A percentile compares a stretch with the other conserved stretches of the same genome.
Conservation (phyloP, 2,329 filamentous ascomycete species). For the Madurella mycetomatis region DNA sequence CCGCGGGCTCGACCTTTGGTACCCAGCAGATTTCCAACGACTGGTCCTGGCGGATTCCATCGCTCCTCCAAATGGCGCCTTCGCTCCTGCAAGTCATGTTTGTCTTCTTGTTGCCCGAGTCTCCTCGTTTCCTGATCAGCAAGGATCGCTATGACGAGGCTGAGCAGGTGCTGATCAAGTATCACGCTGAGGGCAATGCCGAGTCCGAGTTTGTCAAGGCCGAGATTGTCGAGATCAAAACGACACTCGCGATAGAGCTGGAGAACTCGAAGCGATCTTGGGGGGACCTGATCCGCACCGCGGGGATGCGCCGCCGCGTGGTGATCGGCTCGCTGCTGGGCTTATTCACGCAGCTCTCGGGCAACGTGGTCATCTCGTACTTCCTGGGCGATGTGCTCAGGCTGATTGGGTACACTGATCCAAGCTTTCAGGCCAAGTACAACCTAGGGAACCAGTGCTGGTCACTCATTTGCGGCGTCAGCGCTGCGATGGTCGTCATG, state of each 20-base stretch:
- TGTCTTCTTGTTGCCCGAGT: slow-evolving; percentile 33
- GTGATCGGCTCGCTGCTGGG: slow-evolving; percentile 47
- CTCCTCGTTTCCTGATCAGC: slow-evolving; percentile 27
- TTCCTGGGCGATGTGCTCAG: slow-evolving; percentile 45
- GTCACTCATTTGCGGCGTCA: slow-evolving; percentile 42
- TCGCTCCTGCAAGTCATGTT: slow-evolving; percentile 38
- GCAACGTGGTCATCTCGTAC: slow-evolving; percentile 48
- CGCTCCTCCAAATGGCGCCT: slow-evolving; percentile 41
- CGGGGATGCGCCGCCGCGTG: slow-evolving; percentile 47
- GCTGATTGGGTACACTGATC: slow-evolving; percentile 42
- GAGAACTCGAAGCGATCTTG: slow-evolving; percentile 48
- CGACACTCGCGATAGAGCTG: slow-evolving; percentile 50
- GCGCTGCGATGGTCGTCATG: slow-evolving; percentile 41
- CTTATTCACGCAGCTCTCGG: slow-evolving; percentile 52
- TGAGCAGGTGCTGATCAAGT: slow-evolving; percentile 25
- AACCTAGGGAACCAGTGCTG: slow-evolving; percentile 46
- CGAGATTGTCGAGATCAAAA: slow-evolving; percentile 57
- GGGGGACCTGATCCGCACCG: slow-evolving; percentile 47
- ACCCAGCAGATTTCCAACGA: slow-evolving; percentile 39
- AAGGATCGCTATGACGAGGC: slow-evolving; percentile 28
- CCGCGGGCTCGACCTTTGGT: slow-evolving; percentile 46
- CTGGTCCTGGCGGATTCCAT: slow-evolving; percentile 43
- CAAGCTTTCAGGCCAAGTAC: slow-evolving; percentile 38
- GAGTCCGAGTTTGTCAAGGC: slow-evolving; percentile 51
- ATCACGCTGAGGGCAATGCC: slow-evolving; percentile 48